Base-by-base conservation (phyloP, 306 rosid genomes). In the Pterocarpus macrocarpus region DNA sequence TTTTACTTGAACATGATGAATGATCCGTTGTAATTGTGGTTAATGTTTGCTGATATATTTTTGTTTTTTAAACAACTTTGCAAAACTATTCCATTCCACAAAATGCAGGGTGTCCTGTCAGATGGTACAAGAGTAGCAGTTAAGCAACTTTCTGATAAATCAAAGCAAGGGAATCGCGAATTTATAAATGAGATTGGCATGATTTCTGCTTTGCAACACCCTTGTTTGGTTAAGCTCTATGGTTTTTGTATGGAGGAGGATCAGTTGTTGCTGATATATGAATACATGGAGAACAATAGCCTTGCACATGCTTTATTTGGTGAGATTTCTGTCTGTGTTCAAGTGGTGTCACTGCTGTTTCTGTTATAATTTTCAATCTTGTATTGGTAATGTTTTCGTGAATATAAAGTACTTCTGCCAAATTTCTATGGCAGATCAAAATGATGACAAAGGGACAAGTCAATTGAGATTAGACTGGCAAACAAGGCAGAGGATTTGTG, bases 251-350 rank as follows among this genome's bases (percentile, higher is more conserved):
- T 79, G 47, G 94, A 90, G 55, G 86, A 80, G n/a, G 59, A 85
- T 77, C 86, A 90, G 5, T 32, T 88, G 63, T 41, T 90, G 53
- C 32, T 90, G 13, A 43, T 90, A 35, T 88, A 90, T 65, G 92
- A 88, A 39, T 88, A 83, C 36, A 73, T 90, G 94, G 91, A 89
- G 59, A 87, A 91, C 71, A 91, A 89, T 65, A 89, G 84, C 43
- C 89, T 91, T 34, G 95, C 90, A 1, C 86, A 33, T 15, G 90
- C 88, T 16, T 68, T 91, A 52, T 89, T 82, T 76, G 88, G 93
- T 87, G 68, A 87, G 6, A 10, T 43, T 7, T 43, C 47, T 43
- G 8, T 43, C 11, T 43, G 8, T 43, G 8, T 43, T 43, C 8
- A 10, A 43, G 47, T 12, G 4, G n/a, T 10, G 14, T 47, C 53